Base-by-base conservation (phyloP, 148 eudicot species). In the Polygonum aviculare region DNA sequence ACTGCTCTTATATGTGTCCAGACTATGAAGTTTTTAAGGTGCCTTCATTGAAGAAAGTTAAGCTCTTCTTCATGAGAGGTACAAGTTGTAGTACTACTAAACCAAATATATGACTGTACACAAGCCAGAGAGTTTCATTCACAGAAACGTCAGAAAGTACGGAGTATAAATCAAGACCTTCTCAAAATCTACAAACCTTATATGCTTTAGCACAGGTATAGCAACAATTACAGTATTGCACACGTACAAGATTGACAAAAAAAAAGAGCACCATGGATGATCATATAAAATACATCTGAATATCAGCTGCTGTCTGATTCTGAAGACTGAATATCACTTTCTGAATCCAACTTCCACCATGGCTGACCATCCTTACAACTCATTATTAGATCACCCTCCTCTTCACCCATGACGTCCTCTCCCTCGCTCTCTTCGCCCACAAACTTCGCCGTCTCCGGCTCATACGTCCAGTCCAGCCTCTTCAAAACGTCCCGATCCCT, bases 401-500 rank as follows among this genome's bases (percentile, higher is more conserved):
- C 85, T 21, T 79, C 78, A 18, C 75, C 85, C 71, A 65, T 11
- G 16, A 5, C 12, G 15, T 69, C 47, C 35, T 69, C 72, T 69
- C 18, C 74, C 44, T 45, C 48, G 12, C 33, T 71, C 26, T 40
- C 22, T 79, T 78, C 77, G 74, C 69, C 59, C 7, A 6, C 63
- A 65, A 72, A 79, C 51, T 77, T 85, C 59, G 84, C 90, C 40
- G 31, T 62, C 45, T 89, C 87, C 9, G 90, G 89, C 62, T 85
- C 75, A 75, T 88, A 93, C 12, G 84, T 84, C 98, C 96, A 93
- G 73, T 93, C 98, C 77, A 90, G 76, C 69, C 80, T 82, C 78
- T 89, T 87, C 84, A 93, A 82, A 80, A 91, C 77, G 76, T 88
- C 95, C 44, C 84, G 81, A 69, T 93, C 98, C 82, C 85, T 91